Percentiles rank a stretch among this genome's conserved stretches.
Evolutionary conservation across 345 rosid species (phyloP).

Genomic region (Eucalyptus albens): DNA sequence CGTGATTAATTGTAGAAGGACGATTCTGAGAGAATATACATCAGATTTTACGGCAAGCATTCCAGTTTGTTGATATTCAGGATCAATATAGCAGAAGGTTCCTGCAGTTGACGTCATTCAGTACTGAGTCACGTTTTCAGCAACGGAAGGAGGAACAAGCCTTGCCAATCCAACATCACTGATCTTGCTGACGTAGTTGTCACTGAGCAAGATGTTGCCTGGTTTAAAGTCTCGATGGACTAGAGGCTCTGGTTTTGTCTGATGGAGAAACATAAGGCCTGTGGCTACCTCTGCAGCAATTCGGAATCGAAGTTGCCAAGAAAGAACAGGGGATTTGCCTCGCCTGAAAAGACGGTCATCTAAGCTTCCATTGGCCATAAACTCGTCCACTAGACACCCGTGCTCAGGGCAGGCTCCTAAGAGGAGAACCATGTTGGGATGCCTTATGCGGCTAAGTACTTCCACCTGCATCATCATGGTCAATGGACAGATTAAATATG

Average conservation of each 20-base stretch:
- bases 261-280: slow-evolving; percentile 87
- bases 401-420: slow-evolving; percentile 93
- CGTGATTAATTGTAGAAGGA: slow-evolving; percentile 75
- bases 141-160: slow-evolving; percentile 69
- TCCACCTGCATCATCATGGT: slow-evolving; percentile 40
- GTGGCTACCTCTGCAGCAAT: slow-evolving; percentile 81
- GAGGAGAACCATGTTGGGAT: slow-evolving; percentile 94
- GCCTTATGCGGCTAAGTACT: slow-evolving; percentile 82
- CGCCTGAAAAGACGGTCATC: slow-evolving; percentile 49
- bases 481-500: neutral
- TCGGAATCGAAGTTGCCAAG: slow-evolving; percentile 81
- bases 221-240: slow-evolving; percentile 98
- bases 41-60: slow-evolving; percentile 88
- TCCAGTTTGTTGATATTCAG: slow-evolving; percentile 95
- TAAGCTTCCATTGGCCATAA: slow-evolving; percentile 88
- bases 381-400: slow-evolving; percentile 72
- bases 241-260: slow-evolving; percentile 86
- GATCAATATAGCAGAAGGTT: slow-evolving; percentile 88
- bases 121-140: slow-evolving; percentile 61
- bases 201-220: slow-evolving; percentile 68
- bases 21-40: slow-evolving; percentile 68
- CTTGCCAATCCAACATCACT: slow-evolving; percentile 85
- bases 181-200: slow-evolving; percentile 70
- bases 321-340: slow-evolving; percentile 39
- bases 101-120: slow-evolving; percentile 69